phyloP scores from a whole-genome alignment of 768 basidiomycete genomes.

The Agrocybe praecox region DNA sequence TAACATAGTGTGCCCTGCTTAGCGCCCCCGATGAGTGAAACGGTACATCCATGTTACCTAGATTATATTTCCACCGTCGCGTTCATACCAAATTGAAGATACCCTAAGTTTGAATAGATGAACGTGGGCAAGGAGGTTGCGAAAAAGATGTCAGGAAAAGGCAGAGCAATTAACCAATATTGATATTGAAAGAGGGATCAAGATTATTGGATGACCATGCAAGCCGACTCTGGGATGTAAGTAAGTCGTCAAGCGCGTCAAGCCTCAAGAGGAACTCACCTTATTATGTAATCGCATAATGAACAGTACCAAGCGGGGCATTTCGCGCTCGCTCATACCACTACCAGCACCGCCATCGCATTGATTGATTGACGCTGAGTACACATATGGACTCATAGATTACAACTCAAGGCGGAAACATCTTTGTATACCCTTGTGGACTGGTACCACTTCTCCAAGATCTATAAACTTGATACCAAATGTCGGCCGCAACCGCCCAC shows the following conservation, averaged over 20 bases:
- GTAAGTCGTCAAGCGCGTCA: no score
- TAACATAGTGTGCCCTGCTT: constrained; percentile 71
- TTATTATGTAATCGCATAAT: neutral
- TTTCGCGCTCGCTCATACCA: neutral
- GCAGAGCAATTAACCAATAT: no score
- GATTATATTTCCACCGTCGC: no score
- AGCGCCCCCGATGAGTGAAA: constrained; percentile 80
- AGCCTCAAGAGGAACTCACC: no score
- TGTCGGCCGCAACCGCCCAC: constrained; percentile 53
- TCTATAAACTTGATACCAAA: constrained; percentile 1
- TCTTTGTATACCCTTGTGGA: neutral
- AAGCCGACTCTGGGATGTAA: no score
- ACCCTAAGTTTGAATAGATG: no score
- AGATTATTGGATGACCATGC: no score
- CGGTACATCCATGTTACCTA: constrained; percentile 64
- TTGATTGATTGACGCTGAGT: neutral
- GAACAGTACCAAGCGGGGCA: neutral
- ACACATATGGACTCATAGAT: neutral
- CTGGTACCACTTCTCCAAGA: neutral
- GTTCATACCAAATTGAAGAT: no score
- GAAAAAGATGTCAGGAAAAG: no score
- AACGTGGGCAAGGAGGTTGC: no score
- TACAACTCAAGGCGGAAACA: neutral
- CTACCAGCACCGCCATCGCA: neutral
- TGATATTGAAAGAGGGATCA: no score